These are phyloP conservation scores for Diospyros kaki DNA, from an alignment of 148 eudicot genomes.

Conservation along the genomic window DNA sequence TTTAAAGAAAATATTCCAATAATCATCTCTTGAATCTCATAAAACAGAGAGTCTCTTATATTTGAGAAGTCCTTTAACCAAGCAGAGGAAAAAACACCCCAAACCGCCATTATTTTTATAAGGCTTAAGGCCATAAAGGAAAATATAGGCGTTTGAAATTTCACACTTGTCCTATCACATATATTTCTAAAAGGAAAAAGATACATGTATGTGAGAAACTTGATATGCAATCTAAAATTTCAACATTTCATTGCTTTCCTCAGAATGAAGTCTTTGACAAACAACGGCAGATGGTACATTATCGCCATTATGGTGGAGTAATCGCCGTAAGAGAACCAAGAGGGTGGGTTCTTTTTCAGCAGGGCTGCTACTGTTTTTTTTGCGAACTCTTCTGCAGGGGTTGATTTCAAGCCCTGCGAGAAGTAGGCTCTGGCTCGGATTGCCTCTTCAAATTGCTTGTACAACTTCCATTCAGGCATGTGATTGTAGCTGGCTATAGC, in stretches of 20 bases:
- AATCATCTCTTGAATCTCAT: too few relatives aligned
- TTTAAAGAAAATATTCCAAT: too few relatives aligned
- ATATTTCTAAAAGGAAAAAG: too few relatives aligned
- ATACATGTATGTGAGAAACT: too few relatives aligned
- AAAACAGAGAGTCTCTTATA: not conserved
- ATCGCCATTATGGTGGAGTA: conserved; percentile 50
- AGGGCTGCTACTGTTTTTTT: conserved; percentile 58
- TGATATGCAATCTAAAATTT: not conserved
- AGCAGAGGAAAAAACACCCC: too few relatives aligned
- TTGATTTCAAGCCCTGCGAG: conserved; percentile 59
- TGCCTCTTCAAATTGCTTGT: conserved; percentile 58
- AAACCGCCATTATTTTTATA: too few relatives aligned
- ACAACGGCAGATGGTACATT: conserved; percentile 58
- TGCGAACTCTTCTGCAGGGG: conserved; percentile 80
- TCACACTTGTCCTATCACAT: too few relatives aligned
- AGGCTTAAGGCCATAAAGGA: too few relatives aligned
- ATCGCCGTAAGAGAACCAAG: conserved; percentile 77
- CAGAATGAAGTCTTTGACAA: conserved; percentile 56
- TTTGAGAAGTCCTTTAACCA: not conserved
- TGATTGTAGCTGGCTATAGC: conserved; percentile 39
- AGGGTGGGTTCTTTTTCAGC: conserved; percentile 55
- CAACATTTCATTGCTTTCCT: conserved; percentile 45
- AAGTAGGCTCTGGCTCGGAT: conserved; percentile 59
- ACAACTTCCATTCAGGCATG: conserved; percentile 83
- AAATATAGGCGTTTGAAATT: too few relatives aligned